Base-by-base conservation (phyloP, 179 eudicot genomes). In the Silene noctiflora region DNA sequence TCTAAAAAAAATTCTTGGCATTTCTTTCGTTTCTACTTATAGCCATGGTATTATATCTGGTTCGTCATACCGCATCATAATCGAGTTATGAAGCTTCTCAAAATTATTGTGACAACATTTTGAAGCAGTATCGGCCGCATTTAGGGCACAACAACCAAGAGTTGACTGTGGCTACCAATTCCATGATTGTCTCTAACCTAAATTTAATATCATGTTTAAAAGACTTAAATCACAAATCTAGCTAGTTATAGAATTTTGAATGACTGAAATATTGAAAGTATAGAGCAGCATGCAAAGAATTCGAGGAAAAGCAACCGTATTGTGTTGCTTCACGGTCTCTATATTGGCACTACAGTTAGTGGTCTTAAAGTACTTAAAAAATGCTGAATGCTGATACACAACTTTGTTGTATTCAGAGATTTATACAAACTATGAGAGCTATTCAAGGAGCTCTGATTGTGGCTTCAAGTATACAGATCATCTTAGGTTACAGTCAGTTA, bases 371-470 rank as follows among this genome's bases (percentile, higher is more conserved):
- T 48, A 48, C 17, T 48, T 48, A 48, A 11, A 14, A 12, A 48
- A 12, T 48, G 55, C 55, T 48, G 55, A 48, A 11, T 64, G 53
- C 46, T 69, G 51, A 51, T 19, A 21, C 65, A 11, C 13, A 19
- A 74, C 39, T 12, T 73, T 66, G 12, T 42, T 67, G 6, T 66
- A 20, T 64, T 3, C 90, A 95, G 99, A 90, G 99, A 83, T 95
- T 95, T 72, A 85, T 91, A 76, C 96, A 93, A 73, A 91, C 99
- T 48, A 95, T 95, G 99, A 81, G 97, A 85, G 99, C 99, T 77
- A 91, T 91, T 76, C 99, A 95, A 86, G 99, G 99, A 70, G 97
- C 97, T 72, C 67, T 95, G 35, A 91, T 95, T 79, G 93, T 93
- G 53, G 89, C 99, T n/a, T 79, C 99, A 60, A 91, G 97, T 81